Conservation (phyloP, 176 grass and related monocot species). For the Aegilops speltoides region DNA sequence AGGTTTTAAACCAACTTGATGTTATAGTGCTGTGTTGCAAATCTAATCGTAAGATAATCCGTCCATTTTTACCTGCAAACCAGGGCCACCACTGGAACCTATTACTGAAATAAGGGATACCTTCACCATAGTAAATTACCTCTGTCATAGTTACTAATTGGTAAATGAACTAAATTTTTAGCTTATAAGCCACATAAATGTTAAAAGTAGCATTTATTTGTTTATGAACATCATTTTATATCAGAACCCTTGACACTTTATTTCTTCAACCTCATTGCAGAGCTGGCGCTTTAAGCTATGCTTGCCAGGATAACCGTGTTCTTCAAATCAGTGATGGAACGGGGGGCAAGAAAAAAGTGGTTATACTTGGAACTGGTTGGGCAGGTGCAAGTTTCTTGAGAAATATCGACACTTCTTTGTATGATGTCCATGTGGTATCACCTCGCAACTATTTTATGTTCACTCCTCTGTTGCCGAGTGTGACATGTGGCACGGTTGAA, state of each 20-base stretch:
- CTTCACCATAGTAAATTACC: background rate
- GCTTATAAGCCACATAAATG: background rate
- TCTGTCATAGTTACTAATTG: background rate
- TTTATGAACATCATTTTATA: background rate
- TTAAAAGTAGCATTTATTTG: background rate
- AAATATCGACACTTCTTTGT: constrained; percentile 83
- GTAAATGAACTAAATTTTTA: background rate
- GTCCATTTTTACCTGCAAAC: background rate
- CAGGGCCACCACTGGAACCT: background rate
- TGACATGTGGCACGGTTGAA: constrained; percentile 96
- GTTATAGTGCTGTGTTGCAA: background rate
- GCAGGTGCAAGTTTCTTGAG: constrained; percentile 84
- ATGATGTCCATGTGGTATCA: constrained; percentile 91
- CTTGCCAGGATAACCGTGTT: constrained; percentile 47
- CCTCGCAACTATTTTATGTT: constrained; percentile 97
- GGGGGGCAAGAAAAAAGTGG: constrained; percentile 75
- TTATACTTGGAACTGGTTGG: constrained; percentile 94
- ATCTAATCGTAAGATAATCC: background rate
- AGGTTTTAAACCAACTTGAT: background rate
- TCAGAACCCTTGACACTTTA: background rate
- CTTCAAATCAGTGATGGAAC: constrained; percentile 45
- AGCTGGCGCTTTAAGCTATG: constrained; percentile 67
- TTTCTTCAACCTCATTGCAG: constrained; percentile 40
- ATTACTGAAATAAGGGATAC: background rate
- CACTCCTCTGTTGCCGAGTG: constrained; percentile 86